A percentile compares a stretch with the other conserved stretches of the same genome.
phyloP scores from a whole-genome alignment of 768 basidiomycete genomes.

The Amyloporia xantha region DNA sequence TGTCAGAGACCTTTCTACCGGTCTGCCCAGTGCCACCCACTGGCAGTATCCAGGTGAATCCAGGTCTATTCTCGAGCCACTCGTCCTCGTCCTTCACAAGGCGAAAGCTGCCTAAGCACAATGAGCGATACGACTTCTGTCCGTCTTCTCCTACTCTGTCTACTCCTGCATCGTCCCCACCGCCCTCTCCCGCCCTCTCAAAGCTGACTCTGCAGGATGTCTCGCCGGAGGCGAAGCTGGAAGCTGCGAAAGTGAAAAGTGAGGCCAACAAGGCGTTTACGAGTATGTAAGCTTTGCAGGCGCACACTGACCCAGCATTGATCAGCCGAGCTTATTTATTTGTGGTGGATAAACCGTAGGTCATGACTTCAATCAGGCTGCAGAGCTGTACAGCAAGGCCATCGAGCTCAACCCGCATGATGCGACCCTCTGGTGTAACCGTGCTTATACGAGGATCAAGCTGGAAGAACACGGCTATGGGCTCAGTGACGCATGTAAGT shows the following conservation, averaged over 20 bases:
- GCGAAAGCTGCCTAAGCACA: too few relatives aligned
- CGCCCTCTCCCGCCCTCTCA: slow-evolving; percentile 52
- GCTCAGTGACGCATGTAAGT: slow-evolving; percentile 77
- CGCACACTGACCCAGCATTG: background rate
- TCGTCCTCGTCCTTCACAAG: too few relatives aligned
- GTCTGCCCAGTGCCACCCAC: too few relatives aligned
- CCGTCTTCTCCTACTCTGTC: slow-evolving; percentile 39
- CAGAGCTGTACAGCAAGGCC: slow-evolving; percentile 74
- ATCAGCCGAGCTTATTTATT: background rate
- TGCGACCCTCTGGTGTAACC: slow-evolving; percentile 89
- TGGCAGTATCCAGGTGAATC: too few relatives aligned
- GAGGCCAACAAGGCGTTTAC: slow-evolving; percentile 87
- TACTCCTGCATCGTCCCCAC: slow-evolving; percentile 47
- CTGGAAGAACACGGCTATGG: slow-evolving; percentile 94
- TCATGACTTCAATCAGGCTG: slow-evolving; percentile 73
- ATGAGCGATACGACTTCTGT: slow-evolving; percentile 28
- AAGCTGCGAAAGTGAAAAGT: slow-evolving; percentile 68
- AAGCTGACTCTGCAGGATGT: slow-evolving; percentile 48
- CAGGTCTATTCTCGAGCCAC: too few relatives aligned
- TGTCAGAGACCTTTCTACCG: too few relatives aligned
- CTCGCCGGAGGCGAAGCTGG: slow-evolving; percentile 62
- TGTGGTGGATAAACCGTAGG: slow-evolving; percentile 27
- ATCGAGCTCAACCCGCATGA: slow-evolving; percentile 86
- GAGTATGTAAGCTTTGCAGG: slow-evolving; percentile 35
- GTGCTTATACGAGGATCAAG: slow-evolving; percentile 89